These are phyloP conservation scores for Zymoseptoria ardabiliae DNA, from an alignment of 2,329 filamentous ascomycete genomes.

Conservation along the genomic window DNA sequence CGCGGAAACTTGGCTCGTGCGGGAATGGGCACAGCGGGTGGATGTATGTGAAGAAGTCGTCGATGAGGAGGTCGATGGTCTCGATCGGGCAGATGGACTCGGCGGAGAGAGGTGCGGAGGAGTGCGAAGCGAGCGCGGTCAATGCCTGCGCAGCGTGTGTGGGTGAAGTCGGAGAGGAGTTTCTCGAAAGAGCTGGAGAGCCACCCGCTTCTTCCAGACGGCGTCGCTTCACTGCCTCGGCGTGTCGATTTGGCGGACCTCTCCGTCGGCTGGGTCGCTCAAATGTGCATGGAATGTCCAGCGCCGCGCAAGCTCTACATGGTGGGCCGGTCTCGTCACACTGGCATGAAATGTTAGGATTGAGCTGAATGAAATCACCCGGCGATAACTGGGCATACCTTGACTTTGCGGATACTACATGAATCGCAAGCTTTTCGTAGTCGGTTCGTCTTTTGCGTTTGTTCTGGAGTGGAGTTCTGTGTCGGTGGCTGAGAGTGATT, in stretches of 20 bases:
- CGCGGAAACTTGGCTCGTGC: conserved; percentile 69
- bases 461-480: conserved; percentile 18
- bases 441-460: conserved; percentile 29
- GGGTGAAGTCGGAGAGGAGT: conserved; percentile 42
- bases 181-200: conserved; percentile 37
- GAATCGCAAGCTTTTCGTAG: conserved; percentile 36
- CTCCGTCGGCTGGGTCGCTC: conserved; percentile 55
- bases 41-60: conserved; percentile 79
- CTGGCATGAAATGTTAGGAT: conserved; percentile 29
- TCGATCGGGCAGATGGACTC: conserved; percentile 66
- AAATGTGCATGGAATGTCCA: conserved; percentile 63
- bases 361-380: not conserved
- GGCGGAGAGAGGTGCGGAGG: conserved; percentile 44
- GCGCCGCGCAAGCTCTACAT: conserved; percentile 56
- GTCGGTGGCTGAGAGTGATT: conserved; percentile 18
- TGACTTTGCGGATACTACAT: conserved; percentile 35
- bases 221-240: conserved; percentile 58
- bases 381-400: conserved; percentile 21
- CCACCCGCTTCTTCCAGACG: conserved; percentile 37
- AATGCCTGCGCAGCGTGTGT: conserved; percentile 48
- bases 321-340: conserved; percentile 61
- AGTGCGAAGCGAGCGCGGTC: conserved; percentile 42
- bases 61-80: conserved; percentile 61
- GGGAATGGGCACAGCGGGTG: conserved; percentile 71
- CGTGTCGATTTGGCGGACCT: conserved; percentile 60